phyloP scores from a whole-genome alignment of 805 yeast species.

The Wickerhamomyces queroliae region DNA sequence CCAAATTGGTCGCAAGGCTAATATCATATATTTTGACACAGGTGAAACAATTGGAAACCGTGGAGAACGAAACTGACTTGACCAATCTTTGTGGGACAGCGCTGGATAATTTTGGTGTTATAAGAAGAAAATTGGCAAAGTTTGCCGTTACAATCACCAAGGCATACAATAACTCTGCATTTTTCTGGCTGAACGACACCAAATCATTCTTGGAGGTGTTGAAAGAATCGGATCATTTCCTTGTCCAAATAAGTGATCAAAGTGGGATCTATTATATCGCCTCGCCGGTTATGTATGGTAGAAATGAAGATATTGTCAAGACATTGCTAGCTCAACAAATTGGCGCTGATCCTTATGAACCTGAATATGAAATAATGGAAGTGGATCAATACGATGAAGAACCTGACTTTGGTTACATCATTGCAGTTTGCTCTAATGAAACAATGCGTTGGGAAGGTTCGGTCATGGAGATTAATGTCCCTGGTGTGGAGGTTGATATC shows the following conservation, averaged over 20 bases:
- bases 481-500: slow-evolving; percentile 38
- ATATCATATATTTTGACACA: slow-evolving; percentile 69
- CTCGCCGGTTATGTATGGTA: slow-evolving; percentile 39
- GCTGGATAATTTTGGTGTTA: slow-evolving; percentile 64
- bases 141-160: slow-evolving; percentile 63
- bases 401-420: slow-evolving; percentile 47
- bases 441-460: slow-evolving; percentile 91
- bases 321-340: slow-evolving; percentile 41
- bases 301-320: slow-evolving; percentile 36
- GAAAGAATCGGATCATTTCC: slow-evolving; percentile 62
- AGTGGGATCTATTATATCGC: slow-evolving; percentile 81
- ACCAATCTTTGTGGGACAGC: slow-evolving; percentile 43
- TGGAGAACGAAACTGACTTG: slow-evolving; percentile 31
- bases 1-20: slow-evolving; percentile 63
- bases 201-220: slow-evolving; percentile 50
- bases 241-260: slow-evolving; percentile 66
- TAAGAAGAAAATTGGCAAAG: slow-evolving; percentile 78
- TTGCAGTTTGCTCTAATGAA: slow-evolving; percentile 72
- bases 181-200: slow-evolving; percentile 48
- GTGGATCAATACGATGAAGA: slow-evolving; percentile 25
- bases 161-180: slow-evolving; percentile 69
- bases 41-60: slow-evolving; percentile 51
- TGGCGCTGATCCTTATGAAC: slow-evolving; percentile 41
- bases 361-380: slow-evolving; percentile 13
- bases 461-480: slow-evolving; percentile 49